phyloP scores from a whole-genome alignment of 2,329 filamentous ascomycete species.

The Oidium heveae region DNA sequence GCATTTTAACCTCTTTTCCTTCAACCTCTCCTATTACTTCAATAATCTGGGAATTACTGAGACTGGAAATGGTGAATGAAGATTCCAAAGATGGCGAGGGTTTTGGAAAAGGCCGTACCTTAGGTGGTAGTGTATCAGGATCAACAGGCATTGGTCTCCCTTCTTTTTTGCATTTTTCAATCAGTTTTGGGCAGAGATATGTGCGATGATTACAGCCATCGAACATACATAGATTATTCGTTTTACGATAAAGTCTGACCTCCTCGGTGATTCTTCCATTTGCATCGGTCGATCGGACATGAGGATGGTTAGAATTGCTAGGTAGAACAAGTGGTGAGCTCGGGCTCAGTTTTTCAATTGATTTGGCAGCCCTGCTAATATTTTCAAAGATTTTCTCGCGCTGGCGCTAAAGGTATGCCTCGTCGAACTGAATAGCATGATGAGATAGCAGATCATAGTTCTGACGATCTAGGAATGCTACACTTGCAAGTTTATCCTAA shows the following conservation, averaged over 20 bases:
- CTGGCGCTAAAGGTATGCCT: neutral
- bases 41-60: neutral
- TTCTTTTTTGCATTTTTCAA: neutral
- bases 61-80: neutral
- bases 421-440: neutral
- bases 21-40: neutral
- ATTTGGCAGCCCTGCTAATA: neutral
- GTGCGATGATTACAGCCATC: slow-evolving; percentile 1
- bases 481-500: no score
- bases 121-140: neutral
- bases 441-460: neutral
- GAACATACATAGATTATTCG: slow-evolving; percentile 1
- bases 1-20: neutral
- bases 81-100: neutral
- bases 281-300: neutral
- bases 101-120: neutral
- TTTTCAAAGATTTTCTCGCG: neutral
- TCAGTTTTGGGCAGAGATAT: neutral
- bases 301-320: neutral
- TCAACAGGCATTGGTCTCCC: neutral
- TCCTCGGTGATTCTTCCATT: neutral
- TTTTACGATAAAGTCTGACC: neutral
- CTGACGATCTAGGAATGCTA: no score
- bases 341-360: neutral
- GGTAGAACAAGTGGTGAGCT: neutral